Base-by-base conservation (phyloP, 768 basidiomycete species). In the Kwoniella pini region DNA sequence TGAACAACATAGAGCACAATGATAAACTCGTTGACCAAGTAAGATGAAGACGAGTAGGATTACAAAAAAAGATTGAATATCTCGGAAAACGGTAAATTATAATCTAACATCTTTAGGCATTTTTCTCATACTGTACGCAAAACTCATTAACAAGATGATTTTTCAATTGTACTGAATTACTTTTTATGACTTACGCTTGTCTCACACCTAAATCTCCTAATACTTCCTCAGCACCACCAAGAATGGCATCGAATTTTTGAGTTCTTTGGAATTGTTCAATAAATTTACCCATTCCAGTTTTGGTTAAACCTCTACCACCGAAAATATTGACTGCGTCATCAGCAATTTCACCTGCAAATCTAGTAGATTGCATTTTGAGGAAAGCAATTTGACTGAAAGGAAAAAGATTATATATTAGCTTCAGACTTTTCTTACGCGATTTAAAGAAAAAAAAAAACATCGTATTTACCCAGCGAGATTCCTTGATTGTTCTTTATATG, bases 261-360 rank as follows among this genome's bases (percentile, higher is more conserved):
- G 74, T 77, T 30, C 74, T 56, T 57, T 72, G 72, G 70, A 77
- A 77, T 55, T 65, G 65, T 66, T 79, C 77, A 27, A 80, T 70
- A 43, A 70, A 60, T 54, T 72, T 72, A 52, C 76, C 74, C 74
- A 77, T 65, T 28, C 90, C 90, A 13, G 85, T 85, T 75, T 83
- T 83, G 26, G 91, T 91, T 60, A 93, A 85, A 48, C 88, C 91
- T 56, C 91, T 84, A 9, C 91, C 91, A 65, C 91, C 90, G 64
- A 91, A 91, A 64, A 91, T 84, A 60, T 79, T 78, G 40, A 91
- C 88, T 17, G 91, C 90, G 68, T 92, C 90, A 59, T 84, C 82
- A 15, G 89, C 88, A 17, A 89, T 89, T 38, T 89, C 86, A 70
- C 90, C 88, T 0, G 88, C 89, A 15, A 84, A 84, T 33, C 85